A percentile compares a stretch with the other conserved stretches of the same genome.
Evolutionary conservation across 108 stramenopile species (phyloP).

Genomic region (Skeletonema marinoi): DNA sequence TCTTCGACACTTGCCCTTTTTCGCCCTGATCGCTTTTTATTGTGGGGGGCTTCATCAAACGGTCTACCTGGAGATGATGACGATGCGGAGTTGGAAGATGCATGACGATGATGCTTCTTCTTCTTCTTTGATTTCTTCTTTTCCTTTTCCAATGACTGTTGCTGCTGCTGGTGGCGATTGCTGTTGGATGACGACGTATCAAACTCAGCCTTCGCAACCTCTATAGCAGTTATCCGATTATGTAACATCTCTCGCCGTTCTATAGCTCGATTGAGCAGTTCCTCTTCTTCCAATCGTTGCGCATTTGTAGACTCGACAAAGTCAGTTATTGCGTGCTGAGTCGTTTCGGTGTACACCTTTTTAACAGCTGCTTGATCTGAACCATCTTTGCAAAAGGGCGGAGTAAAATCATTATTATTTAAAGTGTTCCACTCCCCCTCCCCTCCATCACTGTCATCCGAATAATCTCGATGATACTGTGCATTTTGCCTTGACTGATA

Average conservation of each 20-base stretch:
- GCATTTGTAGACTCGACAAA: background rate
- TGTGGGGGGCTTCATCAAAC: background rate
- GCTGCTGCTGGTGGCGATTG: background rate
- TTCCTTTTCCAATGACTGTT: background rate
- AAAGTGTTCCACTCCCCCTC: background rate
- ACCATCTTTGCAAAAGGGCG: background rate
- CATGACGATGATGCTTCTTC: background rate
- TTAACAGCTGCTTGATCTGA: background rate
- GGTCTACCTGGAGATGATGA: conserved; percentile 1
- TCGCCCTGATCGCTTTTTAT: conserved; percentile 1
- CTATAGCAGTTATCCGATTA: conserved; percentile 32
- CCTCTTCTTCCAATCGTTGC: conserved; percentile 17
- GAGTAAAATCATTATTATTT: background rate
- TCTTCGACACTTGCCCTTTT: background rate
- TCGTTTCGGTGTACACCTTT: background rate
- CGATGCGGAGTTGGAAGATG: background rate
- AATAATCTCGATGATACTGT: background rate
- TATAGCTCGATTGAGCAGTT: conserved; percentile 33
- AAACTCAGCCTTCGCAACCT: conserved; percentile 20
- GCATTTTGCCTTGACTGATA: background rate
- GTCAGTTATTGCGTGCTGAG: background rate
- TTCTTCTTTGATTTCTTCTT: background rate
- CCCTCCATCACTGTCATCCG: background rate
- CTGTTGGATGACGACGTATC: background rate
- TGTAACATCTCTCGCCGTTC: conserved; percentile 29